phyloP scores from a whole-genome alignment of 2,329 filamentous ascomycete genomes.

The Colletotrichum filicis region DNA sequence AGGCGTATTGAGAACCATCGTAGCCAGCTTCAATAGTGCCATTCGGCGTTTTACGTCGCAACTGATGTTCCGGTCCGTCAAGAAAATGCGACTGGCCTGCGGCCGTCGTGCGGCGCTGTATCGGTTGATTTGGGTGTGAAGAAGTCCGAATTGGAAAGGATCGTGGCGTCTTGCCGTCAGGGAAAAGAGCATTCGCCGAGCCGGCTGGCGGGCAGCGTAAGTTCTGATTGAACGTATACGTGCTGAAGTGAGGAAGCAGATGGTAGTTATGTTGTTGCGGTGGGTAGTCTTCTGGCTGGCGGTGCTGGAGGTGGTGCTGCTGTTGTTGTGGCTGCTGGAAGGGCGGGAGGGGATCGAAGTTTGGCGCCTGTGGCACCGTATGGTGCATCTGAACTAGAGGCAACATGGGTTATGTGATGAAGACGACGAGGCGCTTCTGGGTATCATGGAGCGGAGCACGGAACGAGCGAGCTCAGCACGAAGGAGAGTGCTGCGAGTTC shows the following conservation, averaged over 20 bases:
- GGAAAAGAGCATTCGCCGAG: slow-evolving; percentile 21
- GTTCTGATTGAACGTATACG: slow-evolving; percentile 29
- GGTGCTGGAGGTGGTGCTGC: slow-evolving; percentile 30
- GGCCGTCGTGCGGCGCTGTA: slow-evolving; percentile 37
- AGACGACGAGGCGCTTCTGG: slow-evolving; percentile 20
- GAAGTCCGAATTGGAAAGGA: slow-evolving; percentile 50
- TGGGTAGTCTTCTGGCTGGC: slow-evolving; percentile 30
- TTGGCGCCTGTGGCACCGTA: slow-evolving; percentile 57
- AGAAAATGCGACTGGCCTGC: slow-evolving; percentile 21
- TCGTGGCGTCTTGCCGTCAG: slow-evolving; percentile 41
- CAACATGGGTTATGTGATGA: slow-evolving; percentile 52
- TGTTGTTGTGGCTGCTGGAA: slow-evolving; percentile 32
- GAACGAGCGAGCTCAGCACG: slow-evolving; percentile 5
- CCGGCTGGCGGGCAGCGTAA: slow-evolving; percentile 35
- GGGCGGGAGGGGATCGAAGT: slow-evolving; percentile 49
- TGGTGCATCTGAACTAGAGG: slow-evolving; percentile 64
- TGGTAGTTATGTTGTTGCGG: slow-evolving; percentile 41
- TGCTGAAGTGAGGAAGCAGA: slow-evolving; percentile 37
- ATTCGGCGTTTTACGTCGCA: slow-evolving; percentile 91
- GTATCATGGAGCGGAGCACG: neutral
- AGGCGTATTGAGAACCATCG: slow-evolving; percentile 82
- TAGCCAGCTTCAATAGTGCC: slow-evolving; percentile 94
- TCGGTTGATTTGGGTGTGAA: slow-evolving; percentile 44
- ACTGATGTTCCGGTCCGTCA: slow-evolving; percentile 74
- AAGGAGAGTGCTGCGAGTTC: slow-evolving; percentile 41